Conservation (phyloP, 2,329 filamentous ascomycete species). For the Diaporthe ilicicola region DNA sequence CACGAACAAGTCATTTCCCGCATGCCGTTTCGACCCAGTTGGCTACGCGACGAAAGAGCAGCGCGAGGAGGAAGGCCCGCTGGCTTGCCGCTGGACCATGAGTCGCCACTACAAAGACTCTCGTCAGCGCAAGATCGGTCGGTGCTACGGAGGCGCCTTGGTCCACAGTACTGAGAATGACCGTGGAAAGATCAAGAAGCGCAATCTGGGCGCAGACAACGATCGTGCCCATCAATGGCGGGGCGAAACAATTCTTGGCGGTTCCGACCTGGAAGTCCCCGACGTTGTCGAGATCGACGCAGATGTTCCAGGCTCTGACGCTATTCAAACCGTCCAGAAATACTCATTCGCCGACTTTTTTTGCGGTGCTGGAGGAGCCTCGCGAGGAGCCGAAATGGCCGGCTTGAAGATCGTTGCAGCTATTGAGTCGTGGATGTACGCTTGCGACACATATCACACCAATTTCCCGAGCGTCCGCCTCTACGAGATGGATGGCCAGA, state of each 20-base stretch:
- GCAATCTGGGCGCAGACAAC: constrained; percentile 39
- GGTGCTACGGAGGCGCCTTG: constrained; percentile 46
- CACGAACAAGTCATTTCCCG: constrained; percentile 64
- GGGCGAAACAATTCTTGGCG: constrained; percentile 46
- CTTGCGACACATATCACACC: constrained; percentile 62
- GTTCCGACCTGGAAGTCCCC: too few relatives aligned
- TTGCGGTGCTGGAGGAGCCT: constrained; percentile 76
- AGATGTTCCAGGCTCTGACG: constrained; percentile 28
- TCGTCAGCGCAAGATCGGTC: constrained; percentile 32
- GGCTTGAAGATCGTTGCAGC: constrained; percentile 60
- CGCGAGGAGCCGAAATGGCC: constrained; percentile 65
- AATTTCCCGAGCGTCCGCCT: constrained; percentile 63
- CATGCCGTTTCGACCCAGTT: constrained; percentile 40
- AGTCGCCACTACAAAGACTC: constrained; percentile 43
- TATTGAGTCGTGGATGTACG: constrained; percentile 68
- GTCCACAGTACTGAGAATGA: constrained; percentile 39
- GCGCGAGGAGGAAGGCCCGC: constrained; percentile 41
- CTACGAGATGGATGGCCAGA: constrained; percentile 55
- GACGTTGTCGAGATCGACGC: too few relatives aligned
- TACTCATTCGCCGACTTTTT: constrained; percentile 78
- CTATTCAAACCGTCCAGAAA: constrained; percentile 43
- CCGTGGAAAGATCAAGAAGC: constrained; percentile 37
- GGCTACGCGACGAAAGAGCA: constrained; percentile 27
- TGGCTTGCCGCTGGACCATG: constrained; percentile 64
- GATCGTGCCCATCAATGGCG: constrained; percentile 48